phyloP scores from a whole-genome alignment of 2,329 filamentous ascomycete species.

The Fusarium dimerum region DNA sequence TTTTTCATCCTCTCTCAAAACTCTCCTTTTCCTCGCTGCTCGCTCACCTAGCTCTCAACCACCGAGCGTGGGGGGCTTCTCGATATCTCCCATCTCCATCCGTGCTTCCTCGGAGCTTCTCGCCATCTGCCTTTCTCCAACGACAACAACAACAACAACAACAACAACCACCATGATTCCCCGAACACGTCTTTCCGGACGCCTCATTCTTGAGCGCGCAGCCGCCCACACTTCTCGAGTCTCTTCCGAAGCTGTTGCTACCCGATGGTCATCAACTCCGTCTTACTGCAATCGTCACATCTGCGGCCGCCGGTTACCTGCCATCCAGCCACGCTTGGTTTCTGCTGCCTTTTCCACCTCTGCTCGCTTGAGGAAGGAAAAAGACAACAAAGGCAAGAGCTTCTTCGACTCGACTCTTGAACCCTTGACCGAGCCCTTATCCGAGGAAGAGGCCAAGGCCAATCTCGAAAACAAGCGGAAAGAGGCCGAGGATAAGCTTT shows the following conservation, averaged over 20 bases:
- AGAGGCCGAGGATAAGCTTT: conserved; percentile 46
- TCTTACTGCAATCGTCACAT: conserved; percentile 31
- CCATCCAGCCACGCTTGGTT: conserved; percentile 28
- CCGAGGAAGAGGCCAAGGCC: conserved; percentile 54
- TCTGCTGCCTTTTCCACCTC: conserved; percentile 40
- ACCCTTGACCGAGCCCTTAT: conserved; percentile 45
- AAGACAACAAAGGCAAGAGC: conserved; percentile 42
- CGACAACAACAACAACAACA: neutral
- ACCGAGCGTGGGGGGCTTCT: conserved; percentile 30
- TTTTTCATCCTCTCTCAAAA: conserved; percentile 12
- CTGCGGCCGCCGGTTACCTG: conserved; percentile 35
- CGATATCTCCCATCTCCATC: conserved; percentile 14
- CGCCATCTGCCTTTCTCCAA: conserved; percentile 1
- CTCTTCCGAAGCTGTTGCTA: conserved; percentile 24
- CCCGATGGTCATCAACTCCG: conserved; percentile 30
- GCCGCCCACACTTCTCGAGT: conserved; percentile 28
- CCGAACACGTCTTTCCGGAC: conserved; percentile 42
- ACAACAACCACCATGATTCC: conserved; percentile 39
- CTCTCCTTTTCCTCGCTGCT: conserved; percentile 7
- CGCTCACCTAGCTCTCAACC: conserved; percentile 3
- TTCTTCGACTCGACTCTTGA: conserved; percentile 53
- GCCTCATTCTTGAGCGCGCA: conserved; percentile 40
- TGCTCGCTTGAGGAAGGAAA: conserved; percentile 37
- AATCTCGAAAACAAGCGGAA: conserved; percentile 50
- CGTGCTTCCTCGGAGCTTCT: conserved; percentile 2